These are phyloP conservation scores for Solanum chaucha DNA, from an alignment of 257 asterid genomes.

Conservation along the genomic window DNA sequence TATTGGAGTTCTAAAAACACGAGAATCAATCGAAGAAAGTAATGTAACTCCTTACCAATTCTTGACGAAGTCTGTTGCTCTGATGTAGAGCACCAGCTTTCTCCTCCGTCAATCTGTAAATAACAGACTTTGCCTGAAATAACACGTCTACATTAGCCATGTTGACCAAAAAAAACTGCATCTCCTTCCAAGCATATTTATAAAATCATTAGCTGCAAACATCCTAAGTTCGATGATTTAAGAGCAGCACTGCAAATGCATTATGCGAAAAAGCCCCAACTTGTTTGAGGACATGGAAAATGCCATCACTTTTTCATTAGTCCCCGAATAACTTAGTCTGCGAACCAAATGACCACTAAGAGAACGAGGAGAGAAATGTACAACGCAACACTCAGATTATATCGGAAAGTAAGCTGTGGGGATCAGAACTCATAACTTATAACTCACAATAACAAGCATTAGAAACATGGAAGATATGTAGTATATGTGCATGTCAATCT, in stretches of 20 bases:
- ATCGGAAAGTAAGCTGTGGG: background rate
- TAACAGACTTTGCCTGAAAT: constrained; percentile 48
- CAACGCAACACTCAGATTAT: background rate
- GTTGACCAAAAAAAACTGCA: background rate
- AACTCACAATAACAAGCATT: background rate
- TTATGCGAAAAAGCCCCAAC: background rate
- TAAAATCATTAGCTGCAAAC: background rate
- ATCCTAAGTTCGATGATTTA: background rate
- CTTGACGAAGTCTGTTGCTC: constrained; percentile 55
- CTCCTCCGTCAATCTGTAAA: constrained; percentile 61
- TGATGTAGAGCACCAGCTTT: constrained; percentile 54
- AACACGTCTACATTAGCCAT: background rate
- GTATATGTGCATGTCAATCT: background rate
- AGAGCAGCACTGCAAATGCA: background rate
- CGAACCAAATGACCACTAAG: background rate
- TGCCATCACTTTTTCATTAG: background rate
- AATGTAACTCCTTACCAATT: constrained; percentile 39
- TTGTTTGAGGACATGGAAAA: background rate
- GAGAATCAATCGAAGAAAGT: background rate
- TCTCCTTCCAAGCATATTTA: background rate
- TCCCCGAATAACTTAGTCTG: background rate
- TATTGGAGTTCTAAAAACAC: background rate
- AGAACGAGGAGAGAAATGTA: background rate
- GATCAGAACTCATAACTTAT: background rate
- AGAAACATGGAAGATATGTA: background rate